Conservation (phyloP, 2,329 filamentous ascomycete genomes). For the Paraphoma chrysanthemicola region DNA sequence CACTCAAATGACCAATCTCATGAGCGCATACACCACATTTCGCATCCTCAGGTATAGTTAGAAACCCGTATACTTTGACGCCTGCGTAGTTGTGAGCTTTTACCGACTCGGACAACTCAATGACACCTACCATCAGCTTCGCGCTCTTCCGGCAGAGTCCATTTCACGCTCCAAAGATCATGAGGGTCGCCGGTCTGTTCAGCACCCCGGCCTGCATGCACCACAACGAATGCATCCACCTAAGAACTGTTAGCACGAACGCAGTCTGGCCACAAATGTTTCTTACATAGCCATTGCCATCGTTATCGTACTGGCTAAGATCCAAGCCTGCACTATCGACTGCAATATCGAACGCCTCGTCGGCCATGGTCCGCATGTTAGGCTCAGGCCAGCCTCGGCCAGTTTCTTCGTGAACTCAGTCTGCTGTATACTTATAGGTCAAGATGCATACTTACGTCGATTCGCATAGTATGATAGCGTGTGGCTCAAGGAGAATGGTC, state of each 20-base stretch:
- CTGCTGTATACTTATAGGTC: neutral
- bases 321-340: conserved; percentile 6
- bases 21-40: conserved; percentile 32
- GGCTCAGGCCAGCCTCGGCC: conserved; percentile 18
- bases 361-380: conserved; percentile 27
- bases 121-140: conserved; percentile 13
- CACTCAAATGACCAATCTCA: conserved; percentile 29
- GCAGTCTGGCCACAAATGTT: neutral
- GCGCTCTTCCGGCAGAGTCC: conserved; percentile 21
- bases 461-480: conserved; percentile 30
- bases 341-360: conserved; percentile 21
- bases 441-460: conserved; percentile 7
- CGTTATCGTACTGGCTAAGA: conserved; percentile 29
- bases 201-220: conserved; percentile 29
- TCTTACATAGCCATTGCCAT: conserved; percentile 26
- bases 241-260: neutral
- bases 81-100: conserved; percentile 2
- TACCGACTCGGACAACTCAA: neutral
- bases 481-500: conserved; percentile 25
- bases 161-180: conserved; percentile 36
- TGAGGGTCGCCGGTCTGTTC: conserved; percentile 15
- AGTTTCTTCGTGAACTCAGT: conserved; percentile 3
- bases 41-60: conserved; percentile 30
- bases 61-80: conserved; percentile 29
- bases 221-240: conserved; percentile 35